Base-by-base conservation (phyloP, 352 stramenopile species). In the Phytophthora melonis region DNA sequence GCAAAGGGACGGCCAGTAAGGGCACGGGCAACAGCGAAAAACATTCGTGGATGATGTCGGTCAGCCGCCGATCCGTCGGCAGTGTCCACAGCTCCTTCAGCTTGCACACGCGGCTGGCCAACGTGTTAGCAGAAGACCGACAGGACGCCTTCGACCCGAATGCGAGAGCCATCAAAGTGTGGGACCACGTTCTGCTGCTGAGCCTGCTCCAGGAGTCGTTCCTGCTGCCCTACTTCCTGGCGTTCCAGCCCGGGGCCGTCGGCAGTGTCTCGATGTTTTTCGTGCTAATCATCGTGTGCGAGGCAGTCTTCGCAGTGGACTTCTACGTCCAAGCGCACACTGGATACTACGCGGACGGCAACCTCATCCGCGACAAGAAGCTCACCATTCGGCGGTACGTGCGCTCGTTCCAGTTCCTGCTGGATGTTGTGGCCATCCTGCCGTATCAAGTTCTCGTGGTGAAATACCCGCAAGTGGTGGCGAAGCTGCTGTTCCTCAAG, bases 111-210 rank as follows among this genome's bases (percentile, higher is more conserved):
- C 47, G 47, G 13, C 7, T 54, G 47, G 47, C 47, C 18, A 23
- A 54, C 13, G 47, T 54, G 11, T 11, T 54, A 19, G 47, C n/a
- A 10, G 47, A 54, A 14, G 47, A 54, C 47, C n/a, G 13, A 9
- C 47, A 54, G 25, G 47, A 54, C 19, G 47, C 47, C 47, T 54
- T 54, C 47, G 47, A 54, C 47, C 47, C 47, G 41, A 54, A 54
- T 27, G 18, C 47, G 9, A 54, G n/a, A 19, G n/a, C 47, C 47
- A 54, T 54, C 9, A 27, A 54, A 27, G 9, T 54, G 7, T 54
- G 47, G 47, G 47, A 27, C 19, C 47, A 54, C 47, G 7, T 30
- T 5, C 47, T 54, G 9, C 47, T 54, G 47, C 47, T 54, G 47
- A 30, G 47, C 18, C n/a, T 54, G 5, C 47, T 54, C n/a, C 47